Conservation (phyloP, 495 filamentous ascomycete species). For the Hypoxylon subgilvum region DNA sequence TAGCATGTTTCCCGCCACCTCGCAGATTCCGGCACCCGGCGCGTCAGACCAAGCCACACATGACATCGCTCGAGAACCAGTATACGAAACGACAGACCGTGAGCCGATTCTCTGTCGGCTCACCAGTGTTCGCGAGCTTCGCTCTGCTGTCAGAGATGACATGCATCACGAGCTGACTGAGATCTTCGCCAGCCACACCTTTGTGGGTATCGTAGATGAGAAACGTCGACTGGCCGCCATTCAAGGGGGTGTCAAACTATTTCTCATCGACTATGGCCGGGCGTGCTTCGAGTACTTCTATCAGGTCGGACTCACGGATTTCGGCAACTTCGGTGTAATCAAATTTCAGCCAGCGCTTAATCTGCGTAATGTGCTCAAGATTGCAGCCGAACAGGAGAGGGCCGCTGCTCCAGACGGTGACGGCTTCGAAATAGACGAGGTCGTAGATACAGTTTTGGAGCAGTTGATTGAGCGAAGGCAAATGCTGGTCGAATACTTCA, state of each 20-base stretch:
- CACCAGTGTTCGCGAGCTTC: conserved; percentile 82
- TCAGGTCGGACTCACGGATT: conserved; percentile 93
- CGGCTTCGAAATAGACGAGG: conserved; percentile 68
- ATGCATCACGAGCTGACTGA: conserved; percentile 93
- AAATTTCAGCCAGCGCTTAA: conserved; percentile 76
- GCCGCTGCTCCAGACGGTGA: conserved; percentile 50
- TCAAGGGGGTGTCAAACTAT: conserved; percentile 91
- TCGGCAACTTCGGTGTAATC: conserved; percentile 91
- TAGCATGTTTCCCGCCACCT: conserved; percentile 75
- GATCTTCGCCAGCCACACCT: conserved; percentile 86
- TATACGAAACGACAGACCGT: conserved; percentile 74
- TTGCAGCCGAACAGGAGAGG: conserved; percentile 76
- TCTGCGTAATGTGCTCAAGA: conserved; percentile 69
- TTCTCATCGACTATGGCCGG: conserved; percentile 91
- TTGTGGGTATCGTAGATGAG: conserved; percentile 92
- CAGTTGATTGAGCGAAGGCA: conserved; percentile 74
- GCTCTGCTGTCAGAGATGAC: conserved; percentile 75
- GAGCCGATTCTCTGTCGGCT: conserved; percentile 69
- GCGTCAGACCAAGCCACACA: conserved; percentile 32
- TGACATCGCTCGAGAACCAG: conserved; percentile 52
- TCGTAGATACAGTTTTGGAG: conserved; percentile 64
- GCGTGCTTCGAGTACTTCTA: conserved; percentile 93
- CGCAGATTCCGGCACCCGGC: conserved; percentile 21
- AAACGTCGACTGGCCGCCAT: conserved; percentile 85
- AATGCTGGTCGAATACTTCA: conserved; percentile 94